A percentile compares a stretch with the other conserved stretches of the same genome.
Conservation (phyloP, 495 filamentous ascomycete genomes). For the Trichodelitschia bisporula region DNA sequence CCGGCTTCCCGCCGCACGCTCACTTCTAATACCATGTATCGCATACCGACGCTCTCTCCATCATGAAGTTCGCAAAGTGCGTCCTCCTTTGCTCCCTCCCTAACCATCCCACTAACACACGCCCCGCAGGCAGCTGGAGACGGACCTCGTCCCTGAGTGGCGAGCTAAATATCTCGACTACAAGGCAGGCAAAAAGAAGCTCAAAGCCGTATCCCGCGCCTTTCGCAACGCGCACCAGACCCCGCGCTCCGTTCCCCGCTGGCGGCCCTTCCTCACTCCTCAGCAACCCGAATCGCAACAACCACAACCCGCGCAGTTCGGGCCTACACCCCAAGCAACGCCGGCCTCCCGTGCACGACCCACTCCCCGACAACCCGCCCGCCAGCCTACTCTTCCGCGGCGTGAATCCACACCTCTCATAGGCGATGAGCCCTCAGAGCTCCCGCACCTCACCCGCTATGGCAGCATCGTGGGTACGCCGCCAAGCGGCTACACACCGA, state of each 20-base stretch:
- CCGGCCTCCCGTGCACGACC: not conserved
- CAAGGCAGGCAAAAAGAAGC: constrained; percentile 81
- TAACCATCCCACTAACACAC: not conserved
- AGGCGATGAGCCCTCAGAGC: constrained; percentile 6
- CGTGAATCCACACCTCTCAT: not conserved
- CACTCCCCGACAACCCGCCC: not conserved
- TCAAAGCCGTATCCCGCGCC: constrained; percentile 57
- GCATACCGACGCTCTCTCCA: no score
- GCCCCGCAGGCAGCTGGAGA: constrained; percentile 43
- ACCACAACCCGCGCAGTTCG: no score
- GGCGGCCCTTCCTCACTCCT: constrained; percentile 14
- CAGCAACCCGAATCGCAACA: no score
- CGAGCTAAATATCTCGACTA: constrained; percentile 79
- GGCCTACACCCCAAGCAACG: no score
- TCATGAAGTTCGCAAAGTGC: constrained; percentile 16
- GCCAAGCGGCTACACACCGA: constrained; percentile 13
- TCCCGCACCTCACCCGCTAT: constrained; percentile 25
- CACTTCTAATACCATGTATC: no score
- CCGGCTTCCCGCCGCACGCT: no score
- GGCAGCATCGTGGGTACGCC: constrained; percentile 53
- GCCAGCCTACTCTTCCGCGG: not conserved
- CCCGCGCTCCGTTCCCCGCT: constrained; percentile 18
- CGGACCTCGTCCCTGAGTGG: constrained; percentile 82
- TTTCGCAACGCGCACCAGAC: constrained; percentile 33
- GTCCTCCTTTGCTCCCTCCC: not conserved